phyloP scores from a whole-genome alignment of 495 filamentous ascomycete species.

The Glonium stellatum region DNA sequence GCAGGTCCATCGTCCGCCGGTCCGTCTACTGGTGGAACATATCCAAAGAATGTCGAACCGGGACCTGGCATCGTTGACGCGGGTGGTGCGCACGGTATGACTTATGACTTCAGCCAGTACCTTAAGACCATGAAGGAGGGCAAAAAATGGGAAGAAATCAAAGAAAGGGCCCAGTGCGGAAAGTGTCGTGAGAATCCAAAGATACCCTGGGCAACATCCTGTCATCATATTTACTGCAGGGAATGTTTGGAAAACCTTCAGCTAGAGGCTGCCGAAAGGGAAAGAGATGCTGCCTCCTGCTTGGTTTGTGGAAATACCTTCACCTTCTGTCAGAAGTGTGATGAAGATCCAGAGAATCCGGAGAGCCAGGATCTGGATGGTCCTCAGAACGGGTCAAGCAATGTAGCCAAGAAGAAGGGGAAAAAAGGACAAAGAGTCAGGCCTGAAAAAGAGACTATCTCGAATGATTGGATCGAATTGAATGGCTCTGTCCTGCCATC shows the following conservation, averaged over 20 bases:
- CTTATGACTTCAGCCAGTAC: constrained; percentile 31
- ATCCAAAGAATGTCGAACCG: background rate
- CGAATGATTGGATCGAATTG: constrained; percentile 32
- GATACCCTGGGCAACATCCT: constrained; percentile 39
- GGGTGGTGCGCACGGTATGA: constrained; percentile 16
- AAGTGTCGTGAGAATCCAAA: constrained; percentile 32
- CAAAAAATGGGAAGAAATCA: constrained; percentile 31
- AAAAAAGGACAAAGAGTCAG: constrained; percentile 2
- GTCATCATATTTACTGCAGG: constrained; percentile 45
- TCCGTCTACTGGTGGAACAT: too few species aligned
- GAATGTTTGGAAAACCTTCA: constrained; percentile 38
- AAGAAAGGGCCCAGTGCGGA: constrained; percentile 35
- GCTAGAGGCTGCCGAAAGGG: constrained; percentile 20
- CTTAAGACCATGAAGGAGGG: constrained; percentile 29
- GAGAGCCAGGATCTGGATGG: background rate
- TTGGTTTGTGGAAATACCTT: constrained; percentile 11
- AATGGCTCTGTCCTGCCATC: constrained; percentile 31
- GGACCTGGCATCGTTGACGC: constrained; percentile 6
- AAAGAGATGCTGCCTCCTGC: constrained; percentile 16
- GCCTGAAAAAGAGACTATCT: constrained; percentile 11
- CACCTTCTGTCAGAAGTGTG: background rate
- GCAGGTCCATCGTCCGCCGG: background rate
- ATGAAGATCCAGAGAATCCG: constrained; percentile 6
- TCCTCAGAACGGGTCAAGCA: too few species aligned
- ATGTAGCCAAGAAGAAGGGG: too few species aligned